Evolutionary conservation across 2,329 filamentous ascomycete genomes (phyloP), one percentile per base, ranked within the genome.

Genomic region (Didymella arachidicola): DNA sequence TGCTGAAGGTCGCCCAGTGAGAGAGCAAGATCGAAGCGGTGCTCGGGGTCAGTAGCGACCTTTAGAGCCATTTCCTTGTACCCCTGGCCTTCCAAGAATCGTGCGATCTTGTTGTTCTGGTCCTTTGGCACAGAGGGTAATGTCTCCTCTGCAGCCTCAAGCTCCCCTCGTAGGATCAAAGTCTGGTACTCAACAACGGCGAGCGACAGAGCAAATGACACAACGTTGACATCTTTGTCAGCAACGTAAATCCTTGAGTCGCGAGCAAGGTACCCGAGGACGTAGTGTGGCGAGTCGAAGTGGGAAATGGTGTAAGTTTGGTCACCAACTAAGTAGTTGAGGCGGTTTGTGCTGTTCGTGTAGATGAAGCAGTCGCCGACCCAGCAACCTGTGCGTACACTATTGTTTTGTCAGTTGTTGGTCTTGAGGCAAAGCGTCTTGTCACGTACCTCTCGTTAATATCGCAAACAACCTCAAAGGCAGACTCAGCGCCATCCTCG

Each of bases 331-430:
- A 99, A 87, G 81, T 98, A 98, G 83, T 98, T 98, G 60, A 99
- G 84, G 62, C 95, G 91, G 83, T 98, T 97, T 10, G 93, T 96
- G 77, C 86, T 91, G 83, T 96, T 98, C 54, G 95, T 97, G 84
- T 98, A 99, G 77, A 98, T 93, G 84, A 99, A 97, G 82, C 94
- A 97, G 81, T 99, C 95, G 62, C 95, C 95, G 57, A 99, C 91
- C 95, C 95, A 99, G 81, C 96, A 91, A 68, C 94, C 95, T 19
- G 94, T 97, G 65, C 92, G 90, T 50, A 98, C 93, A 64, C 89
- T 92, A 61, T 53, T 19, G 32, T 16, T 27, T 44, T 32, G 59
- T 57, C 68, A 71, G 68, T 27, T 46, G 2, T 18, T 19, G 2
- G 3, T 0, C 10, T 7, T 26, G 3, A 10, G 2, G 5, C 8